Conservation (phyloP, 306 rosid genomes). For the Vigna nakashimae region DNA sequence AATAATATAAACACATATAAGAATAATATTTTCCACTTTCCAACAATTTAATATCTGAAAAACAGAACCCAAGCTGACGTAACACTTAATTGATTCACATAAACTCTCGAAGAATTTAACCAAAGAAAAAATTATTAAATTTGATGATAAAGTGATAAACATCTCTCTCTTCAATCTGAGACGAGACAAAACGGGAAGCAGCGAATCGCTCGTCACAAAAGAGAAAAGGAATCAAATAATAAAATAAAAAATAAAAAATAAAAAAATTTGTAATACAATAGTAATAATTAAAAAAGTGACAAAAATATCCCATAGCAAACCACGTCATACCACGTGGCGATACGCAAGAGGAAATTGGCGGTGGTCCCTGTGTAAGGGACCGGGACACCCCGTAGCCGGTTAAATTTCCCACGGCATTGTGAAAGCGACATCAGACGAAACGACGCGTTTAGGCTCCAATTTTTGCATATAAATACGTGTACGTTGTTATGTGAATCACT, state of each 20-base stretch:
- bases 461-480: constrained; percentile 62
- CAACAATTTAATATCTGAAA: background rate
- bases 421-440: constrained; percentile 20
- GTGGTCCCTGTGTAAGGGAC: constrained; percentile 47
- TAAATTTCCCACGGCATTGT: background rate
- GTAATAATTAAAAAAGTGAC: background rate
- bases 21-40: no score
- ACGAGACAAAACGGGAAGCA: constrained; percentile 26
- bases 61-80: background rate
- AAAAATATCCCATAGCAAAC: constrained; percentile 46
- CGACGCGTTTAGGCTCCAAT: constrained; percentile 49
- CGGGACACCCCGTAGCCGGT: constrained; percentile 47
- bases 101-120: background rate
- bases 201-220: constrained; percentile 24
- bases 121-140: background rate
- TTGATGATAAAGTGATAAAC: constrained; percentile 56
- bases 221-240: constrained; percentile 11
- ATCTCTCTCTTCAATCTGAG: constrained; percentile 19
- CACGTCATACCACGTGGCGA: constrained; percentile 52
- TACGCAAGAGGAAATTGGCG: constrained; percentile 25
- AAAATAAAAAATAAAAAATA: background rate
- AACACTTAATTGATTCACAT: background rate
- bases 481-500: background rate
- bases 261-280: background rate
- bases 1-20: background rate